These are phyloP conservation scores for Phytopythium kandeliae DNA, from an alignment of 352 stramenopile genomes.

Conservation along the genomic window DNA sequence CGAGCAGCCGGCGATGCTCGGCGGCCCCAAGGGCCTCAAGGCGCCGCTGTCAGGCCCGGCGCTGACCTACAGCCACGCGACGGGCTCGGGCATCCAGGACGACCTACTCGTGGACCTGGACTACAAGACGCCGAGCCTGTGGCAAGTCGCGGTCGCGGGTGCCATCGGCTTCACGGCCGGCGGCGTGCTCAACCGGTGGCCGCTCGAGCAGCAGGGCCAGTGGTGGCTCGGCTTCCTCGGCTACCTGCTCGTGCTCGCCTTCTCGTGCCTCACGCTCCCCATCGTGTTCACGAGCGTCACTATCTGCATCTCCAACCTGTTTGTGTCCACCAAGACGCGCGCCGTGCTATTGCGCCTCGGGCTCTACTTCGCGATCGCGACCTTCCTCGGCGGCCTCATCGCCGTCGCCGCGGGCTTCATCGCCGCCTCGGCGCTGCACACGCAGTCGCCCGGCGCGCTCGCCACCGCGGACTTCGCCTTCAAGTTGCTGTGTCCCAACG, in stretches of 20 bases:
- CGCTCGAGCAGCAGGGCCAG: constrained; percentile 15
- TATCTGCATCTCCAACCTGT: constrained; percentile 50
- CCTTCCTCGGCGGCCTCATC: constrained; percentile 33
- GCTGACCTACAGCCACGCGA: constrained; percentile 1
- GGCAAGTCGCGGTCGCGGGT: constrained; percentile 24
- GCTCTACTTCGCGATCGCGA: constrained; percentile 35
- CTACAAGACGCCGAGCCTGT: constrained; percentile 41
- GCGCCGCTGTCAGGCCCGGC: constrained; percentile 11
- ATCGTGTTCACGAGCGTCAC: constrained; percentile 72
- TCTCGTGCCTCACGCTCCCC: constrained; percentile 53
- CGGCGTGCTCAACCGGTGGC: constrained; percentile 24
- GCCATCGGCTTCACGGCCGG: constrained; percentile 31
- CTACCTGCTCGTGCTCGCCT: constrained; percentile 20
- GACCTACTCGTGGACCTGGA: constrained; percentile 42
- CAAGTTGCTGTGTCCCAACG: constrained; percentile 47
- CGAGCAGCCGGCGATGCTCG: constrained; percentile 41
- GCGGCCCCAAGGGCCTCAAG: constrained; percentile 23
- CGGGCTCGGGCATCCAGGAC: constrained; percentile 16
- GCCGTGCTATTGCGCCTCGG: constrained; percentile 39
- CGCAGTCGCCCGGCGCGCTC: constrained; percentile 9
- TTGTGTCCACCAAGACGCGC: constrained; percentile 42
- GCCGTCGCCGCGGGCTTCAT: constrained; percentile 30
- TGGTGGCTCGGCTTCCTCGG: constrained; percentile 39
- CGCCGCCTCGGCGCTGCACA: constrained; percentile 20
- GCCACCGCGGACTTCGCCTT: constrained; percentile 21